Percentiles rank a stretch among this genome's conserved stretches.
Conservation (phyloP, 208 protist genomes). For the Herpetomonas tarakana region DNA sequence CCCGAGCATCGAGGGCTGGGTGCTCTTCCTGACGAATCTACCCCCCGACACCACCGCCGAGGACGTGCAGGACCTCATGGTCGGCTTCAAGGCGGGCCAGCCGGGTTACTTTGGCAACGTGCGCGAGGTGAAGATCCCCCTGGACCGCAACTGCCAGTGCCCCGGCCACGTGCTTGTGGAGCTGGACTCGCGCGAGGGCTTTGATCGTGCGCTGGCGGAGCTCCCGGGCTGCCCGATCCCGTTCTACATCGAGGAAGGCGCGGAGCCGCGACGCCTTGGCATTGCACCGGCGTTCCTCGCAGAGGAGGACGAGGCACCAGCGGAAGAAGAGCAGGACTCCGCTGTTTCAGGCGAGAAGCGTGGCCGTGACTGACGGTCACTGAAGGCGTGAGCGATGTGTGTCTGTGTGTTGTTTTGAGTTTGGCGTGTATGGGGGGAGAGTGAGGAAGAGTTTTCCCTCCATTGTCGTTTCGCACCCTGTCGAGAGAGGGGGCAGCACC, state of each 20-base stretch:
- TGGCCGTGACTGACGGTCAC: conserved; percentile 24
- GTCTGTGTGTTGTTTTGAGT: neutral
- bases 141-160: conserved; percentile 67
- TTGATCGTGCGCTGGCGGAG: conserved; percentile 53
- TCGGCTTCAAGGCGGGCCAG: conserved; percentile 38
- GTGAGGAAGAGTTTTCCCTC: neutral
- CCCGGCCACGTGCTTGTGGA: conserved; percentile 81
- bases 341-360: conserved; percentile 33
- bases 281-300: conserved; percentile 70
- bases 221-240: conserved; percentile 45
- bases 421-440: neutral
- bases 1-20: conserved; percentile 86
- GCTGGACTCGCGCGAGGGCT: conserved; percentile 50
- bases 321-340: conserved; percentile 9
- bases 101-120: conserved; percentile 63
- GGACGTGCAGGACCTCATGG: conserved; percentile 63
- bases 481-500: too few species aligned
- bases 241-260: conserved; percentile 19
- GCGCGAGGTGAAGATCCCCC: conserved; percentile 58
- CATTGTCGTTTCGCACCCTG: neutral
- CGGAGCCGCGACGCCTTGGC: conserved; percentile 19
- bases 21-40: conserved; percentile 69
- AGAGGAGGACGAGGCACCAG: conserved; percentile 53
- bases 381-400: neutral
- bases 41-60: conserved; percentile 55